Percentiles rank a stretch among this genome's conserved stretches.
Evolutionary conservation across 2,329 filamentous ascomycete genomes (phyloP).

Genomic region (Ophiocordyceps unilateralis): DNA sequence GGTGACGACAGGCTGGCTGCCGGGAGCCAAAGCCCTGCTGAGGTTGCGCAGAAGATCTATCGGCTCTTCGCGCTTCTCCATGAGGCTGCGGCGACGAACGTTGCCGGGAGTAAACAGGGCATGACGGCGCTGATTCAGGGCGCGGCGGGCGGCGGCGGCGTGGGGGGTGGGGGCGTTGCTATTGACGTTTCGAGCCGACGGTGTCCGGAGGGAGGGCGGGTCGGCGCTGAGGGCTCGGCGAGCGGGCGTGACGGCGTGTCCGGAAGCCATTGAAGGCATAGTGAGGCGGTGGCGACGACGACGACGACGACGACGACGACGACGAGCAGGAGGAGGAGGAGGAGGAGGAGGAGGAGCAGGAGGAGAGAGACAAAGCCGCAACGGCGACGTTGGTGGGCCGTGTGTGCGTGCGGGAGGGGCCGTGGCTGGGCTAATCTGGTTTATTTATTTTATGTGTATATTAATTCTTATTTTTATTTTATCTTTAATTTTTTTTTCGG

Average conservation of each 20-base stretch:
- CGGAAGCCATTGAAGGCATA: not conserved
- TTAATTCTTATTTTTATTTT: no score
- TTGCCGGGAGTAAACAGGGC: constrained; percentile 43
- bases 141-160: constrained; percentile 39
- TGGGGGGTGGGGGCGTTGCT: constrained; percentile 38
- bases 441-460: no score
- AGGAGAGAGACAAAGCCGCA: no score
- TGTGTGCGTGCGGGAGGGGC: no score
- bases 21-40: constrained; percentile 34
- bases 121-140: constrained; percentile 39
- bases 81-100: constrained; percentile 37
- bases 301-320: not conserved
- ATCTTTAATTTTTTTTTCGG: no score
- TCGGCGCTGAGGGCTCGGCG: constrained; percentile 15
- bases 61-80: constrained; percentile 38
- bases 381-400: no score
- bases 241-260: constrained; percentile 10
- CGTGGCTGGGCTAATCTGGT: no score
- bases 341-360: no score
- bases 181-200: constrained; percentile 17
- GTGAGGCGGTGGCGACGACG: not conserved
- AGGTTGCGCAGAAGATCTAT: constrained; percentile 35
- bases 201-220: constrained; percentile 20
- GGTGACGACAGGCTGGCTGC: constrained; percentile 23
- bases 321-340: not conserved